A percentile compares a stretch with the other conserved stretches of the same genome.
Evolutionary conservation across 139 green algal genomes (phyloP).

Genomic region (Spirogloea muscicola): DNA sequence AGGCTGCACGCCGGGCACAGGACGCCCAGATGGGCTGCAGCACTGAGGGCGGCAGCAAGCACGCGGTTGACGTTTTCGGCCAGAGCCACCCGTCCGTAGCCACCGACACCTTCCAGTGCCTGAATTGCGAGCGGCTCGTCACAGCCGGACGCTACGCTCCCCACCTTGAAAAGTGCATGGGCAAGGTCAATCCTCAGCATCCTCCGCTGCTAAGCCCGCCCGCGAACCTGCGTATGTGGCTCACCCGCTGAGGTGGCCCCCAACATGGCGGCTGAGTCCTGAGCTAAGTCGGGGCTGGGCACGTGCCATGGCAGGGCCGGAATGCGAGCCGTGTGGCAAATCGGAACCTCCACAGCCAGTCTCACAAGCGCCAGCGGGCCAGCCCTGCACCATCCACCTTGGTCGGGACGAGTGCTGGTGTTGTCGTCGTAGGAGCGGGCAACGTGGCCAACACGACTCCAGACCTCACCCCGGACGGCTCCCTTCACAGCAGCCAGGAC

Average conservation of each 20-base stretch:
- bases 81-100: slow-evolving; percentile 67
- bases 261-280: too few species aligned
- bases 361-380: neutral
- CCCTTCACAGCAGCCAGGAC: slow-evolving; percentile 1
- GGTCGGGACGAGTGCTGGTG: neutral
- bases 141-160: slow-evolving; percentile 69
- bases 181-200: slow-evolving; percentile 54
- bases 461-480: slow-evolving; percentile 10
- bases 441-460: slow-evolving; percentile 1
- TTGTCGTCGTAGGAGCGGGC: neutral
- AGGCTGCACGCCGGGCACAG: too few species aligned
- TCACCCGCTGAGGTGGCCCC: too few species aligned
- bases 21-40: too few species aligned
- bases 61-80: slow-evolving; percentile 65
- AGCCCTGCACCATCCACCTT: neutral
- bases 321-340: slow-evolving; percentile 13
- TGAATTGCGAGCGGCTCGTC: slow-evolving; percentile 65
- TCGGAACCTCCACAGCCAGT: slow-evolving; percentile 1
- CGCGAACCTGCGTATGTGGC: too few species aligned
- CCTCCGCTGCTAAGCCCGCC: too few species aligned
- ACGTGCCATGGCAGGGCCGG: slow-evolving; percentile 9
- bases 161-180: slow-evolving; percentile 82
- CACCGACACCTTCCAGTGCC: slow-evolving; percentile 67
- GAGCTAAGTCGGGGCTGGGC: too few species aligned
- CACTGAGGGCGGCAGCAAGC: too few species aligned